A percentile compares a stretch with the other conserved stretches of the same genome.
phyloP scores from a whole-genome alignment of 805 yeast species.

The Saccharomycopsis malanga region DNA sequence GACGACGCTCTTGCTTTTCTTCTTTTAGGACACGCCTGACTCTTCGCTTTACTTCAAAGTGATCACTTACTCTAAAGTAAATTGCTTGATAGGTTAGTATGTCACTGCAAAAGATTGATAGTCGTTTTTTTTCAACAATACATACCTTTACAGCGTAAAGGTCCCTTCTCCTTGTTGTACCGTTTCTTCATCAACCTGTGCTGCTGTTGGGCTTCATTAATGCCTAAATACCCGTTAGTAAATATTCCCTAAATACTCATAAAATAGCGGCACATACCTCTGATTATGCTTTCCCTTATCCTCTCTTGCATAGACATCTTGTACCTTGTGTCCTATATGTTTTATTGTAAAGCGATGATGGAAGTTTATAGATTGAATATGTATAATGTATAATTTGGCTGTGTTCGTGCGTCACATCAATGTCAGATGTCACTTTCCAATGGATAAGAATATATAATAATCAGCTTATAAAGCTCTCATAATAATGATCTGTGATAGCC shows the following conservation, averaged over 20 bases:
- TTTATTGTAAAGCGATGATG: too few species aligned
- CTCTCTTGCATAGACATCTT: not conserved
- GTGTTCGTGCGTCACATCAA: too few species aligned
- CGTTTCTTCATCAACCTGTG: not conserved
- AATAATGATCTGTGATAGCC: too few species aligned
- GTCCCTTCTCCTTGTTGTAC: conserved; percentile 10
- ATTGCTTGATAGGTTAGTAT: not conserved
- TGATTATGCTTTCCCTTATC: not conserved
- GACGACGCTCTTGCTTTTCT: not conserved
- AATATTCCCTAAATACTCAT: not conserved
- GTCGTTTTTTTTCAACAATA: not conserved
- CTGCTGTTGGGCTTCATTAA: conserved; percentile 2
- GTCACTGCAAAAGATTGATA: not conserved
- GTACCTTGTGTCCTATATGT: too few species aligned
- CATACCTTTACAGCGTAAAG: conserved; percentile 11
- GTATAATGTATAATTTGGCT: too few species aligned
- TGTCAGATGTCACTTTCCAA: too few species aligned
- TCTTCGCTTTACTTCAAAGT: conserved; percentile 11
- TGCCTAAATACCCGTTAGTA: not conserved
- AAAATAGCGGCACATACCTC: not conserved
- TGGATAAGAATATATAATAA: too few species aligned
- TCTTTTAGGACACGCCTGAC: not conserved
- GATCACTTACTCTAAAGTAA: conserved; percentile 3
- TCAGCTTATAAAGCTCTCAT: too few species aligned
- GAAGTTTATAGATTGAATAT: too few species aligned